Evolutionary conservation across 1,284 basidiomycete genomes (phyloP).

Genomic region (Irpex sp.): DNA sequence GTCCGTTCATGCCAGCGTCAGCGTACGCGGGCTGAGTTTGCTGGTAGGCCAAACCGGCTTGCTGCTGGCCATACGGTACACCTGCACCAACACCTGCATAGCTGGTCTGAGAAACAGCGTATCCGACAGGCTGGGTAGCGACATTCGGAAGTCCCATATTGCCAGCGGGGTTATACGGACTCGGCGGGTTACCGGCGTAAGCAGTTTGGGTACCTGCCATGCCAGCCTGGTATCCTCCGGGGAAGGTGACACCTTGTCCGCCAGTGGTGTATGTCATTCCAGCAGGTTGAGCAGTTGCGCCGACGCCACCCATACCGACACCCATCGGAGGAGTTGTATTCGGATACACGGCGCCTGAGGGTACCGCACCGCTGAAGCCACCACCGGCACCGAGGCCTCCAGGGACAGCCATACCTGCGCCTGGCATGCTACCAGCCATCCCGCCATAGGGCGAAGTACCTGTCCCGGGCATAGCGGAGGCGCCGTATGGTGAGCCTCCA

Average conservation of each 20-base stretch:
- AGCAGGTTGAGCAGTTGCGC: neutral
- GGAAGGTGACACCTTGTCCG: neutral
- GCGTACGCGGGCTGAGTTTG: neutral
- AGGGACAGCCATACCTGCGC: neutral
- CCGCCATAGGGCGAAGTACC: constrained; percentile 3
- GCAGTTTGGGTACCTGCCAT: neutral
- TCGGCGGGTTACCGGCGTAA: neutral
- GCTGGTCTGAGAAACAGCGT: neutral
- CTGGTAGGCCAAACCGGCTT: neutral
- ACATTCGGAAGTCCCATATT: neutral
- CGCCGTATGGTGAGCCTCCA: neutral
- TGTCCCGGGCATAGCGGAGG: neutral
- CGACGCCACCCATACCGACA: neutral
- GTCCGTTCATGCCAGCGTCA: neutral
- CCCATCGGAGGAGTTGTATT: neutral
- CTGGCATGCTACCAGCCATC: neutral
- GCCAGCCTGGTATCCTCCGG: neutral
- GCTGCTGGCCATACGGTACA: neutral
- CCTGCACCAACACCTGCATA: constrained; percentile 2
- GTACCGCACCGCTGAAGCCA: neutral
- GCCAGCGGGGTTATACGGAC: neutral
- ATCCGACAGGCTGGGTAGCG: neutral
- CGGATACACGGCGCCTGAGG: neutral
- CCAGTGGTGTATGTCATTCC: neutral
- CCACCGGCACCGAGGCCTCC: neutral